Conservation (phyloP, 2,329 filamentous ascomycete genomes). For the Trichoderma hamatum region DNA sequence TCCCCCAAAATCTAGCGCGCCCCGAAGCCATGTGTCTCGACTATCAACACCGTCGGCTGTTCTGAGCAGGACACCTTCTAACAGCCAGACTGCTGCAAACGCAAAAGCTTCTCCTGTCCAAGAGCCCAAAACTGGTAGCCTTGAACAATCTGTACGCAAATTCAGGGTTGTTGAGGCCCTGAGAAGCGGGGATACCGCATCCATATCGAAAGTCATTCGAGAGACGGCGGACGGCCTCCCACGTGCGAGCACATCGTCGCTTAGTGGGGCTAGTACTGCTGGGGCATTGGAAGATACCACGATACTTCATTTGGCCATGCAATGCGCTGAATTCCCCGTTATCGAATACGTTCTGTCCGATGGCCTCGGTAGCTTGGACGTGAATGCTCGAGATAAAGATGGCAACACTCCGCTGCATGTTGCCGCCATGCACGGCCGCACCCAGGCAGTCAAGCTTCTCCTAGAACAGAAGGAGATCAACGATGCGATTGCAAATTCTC, state of each 20-base stretch:
- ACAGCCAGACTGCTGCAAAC: conserved; percentile 31
- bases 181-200: conserved; percentile 84
- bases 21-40: conserved; percentile 50
- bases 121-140: conserved; percentile 56
- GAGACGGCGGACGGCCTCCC: conserved; percentile 60
- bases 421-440: conserved; percentile 79
- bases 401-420: conserved; percentile 93
- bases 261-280: conserved; percentile 47
- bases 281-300: conserved; percentile 76
- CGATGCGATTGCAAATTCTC: conserved; percentile 81
- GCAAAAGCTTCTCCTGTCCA: conserved; percentile 35
- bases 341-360: conserved; percentile 93
- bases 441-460: conserved; percentile 78
- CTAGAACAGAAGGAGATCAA: conserved; percentile 84
- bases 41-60: conserved; percentile 49
- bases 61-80: conserved; percentile 48
- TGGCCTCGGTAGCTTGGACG: conserved; percentile 67
- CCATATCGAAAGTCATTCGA: conserved; percentile 83
- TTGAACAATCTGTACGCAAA: conserved; percentile 92
- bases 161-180: conserved; percentile 94
- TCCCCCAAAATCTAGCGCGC: conserved; percentile 40
- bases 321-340: conserved; percentile 90
- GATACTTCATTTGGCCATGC: conserved; percentile 88
- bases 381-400: conserved; percentile 90
- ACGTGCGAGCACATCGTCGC: conserved; percentile 60